Conservation (phyloP, 345 rosid genomes). For the Barbarea vulgaris region DNA sequence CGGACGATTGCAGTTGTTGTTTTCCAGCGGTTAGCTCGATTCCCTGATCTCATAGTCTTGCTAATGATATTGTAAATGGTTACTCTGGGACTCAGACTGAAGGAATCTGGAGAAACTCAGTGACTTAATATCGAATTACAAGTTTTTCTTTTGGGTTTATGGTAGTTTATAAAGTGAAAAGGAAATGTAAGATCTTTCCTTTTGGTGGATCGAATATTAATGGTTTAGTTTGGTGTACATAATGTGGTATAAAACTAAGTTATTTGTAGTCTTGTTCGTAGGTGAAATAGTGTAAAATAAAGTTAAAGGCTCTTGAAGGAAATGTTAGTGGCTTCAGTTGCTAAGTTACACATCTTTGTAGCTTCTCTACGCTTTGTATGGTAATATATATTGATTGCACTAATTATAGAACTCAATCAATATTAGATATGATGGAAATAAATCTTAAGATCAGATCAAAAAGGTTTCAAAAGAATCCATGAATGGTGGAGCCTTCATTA, state of each 20-base stretch:
- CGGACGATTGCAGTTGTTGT: conserved; percentile 56
- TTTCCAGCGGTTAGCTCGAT: conserved; percentile 62
- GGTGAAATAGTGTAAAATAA: neutral
- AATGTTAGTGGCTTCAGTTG: too few relatives aligned
- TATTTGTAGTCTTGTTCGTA: conserved; percentile 12
- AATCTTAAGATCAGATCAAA: too few relatives aligned
- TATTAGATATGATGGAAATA: too few relatives aligned
- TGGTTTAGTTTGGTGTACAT: conserved; percentile 31
- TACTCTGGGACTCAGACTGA: conserved; percentile 21
- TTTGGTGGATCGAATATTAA: conserved; percentile 14
- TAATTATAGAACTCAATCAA: too few relatives aligned
- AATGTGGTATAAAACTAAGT: conserved; percentile 17
- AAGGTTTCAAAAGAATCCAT: too few relatives aligned
- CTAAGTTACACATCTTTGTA: too few relatives aligned
- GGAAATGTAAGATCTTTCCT: conserved; percentile 21
- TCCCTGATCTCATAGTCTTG: conserved; percentile 48
- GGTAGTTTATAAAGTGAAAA: conserved; percentile 8
- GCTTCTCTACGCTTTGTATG: too few relatives aligned
- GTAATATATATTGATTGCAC: too few relatives aligned
- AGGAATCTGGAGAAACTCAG: conserved; percentile 36
- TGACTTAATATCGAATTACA: neutral
- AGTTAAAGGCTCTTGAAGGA: too few relatives aligned
- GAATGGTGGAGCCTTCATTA: too few relatives aligned
- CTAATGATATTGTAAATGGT: neutral
- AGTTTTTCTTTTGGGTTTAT: neutral